Conservation (phyloP, 225 moss, liverwort and hornwort genomes). For the Pseudoscleropodium purum region DNA sequence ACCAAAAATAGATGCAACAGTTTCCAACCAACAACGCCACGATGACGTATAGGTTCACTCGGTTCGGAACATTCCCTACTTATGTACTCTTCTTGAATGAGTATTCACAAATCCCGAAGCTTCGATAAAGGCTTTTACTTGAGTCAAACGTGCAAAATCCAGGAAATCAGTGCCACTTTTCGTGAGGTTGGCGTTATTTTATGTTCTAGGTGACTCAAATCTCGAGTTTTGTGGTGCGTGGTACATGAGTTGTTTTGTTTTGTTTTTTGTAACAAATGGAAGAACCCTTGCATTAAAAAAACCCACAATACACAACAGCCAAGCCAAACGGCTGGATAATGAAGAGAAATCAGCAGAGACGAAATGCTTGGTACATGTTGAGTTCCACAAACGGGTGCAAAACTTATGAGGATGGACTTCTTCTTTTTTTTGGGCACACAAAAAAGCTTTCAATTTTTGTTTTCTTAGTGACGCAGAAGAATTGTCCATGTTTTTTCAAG, state of each 20-base stretch:
- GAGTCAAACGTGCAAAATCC: neutral
- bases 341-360: no score
- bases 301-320: no score
- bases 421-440: no score
- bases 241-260: no score
- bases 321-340: no score
- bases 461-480: neutral
- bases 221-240: neutral
- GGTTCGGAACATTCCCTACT: neutral
- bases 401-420: neutral
- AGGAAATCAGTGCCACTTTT: neutral
- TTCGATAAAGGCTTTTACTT: neutral
- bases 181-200: neutral
- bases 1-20: neutral
- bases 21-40: neutral
- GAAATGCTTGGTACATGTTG: neutral
- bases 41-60: neutral
- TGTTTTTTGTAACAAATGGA: no score
- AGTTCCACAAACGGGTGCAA: neutral
- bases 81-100: neutral
- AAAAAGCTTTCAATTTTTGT: neutral
- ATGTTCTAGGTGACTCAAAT: neutral
- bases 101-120: no score
- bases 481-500: neutral
- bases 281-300: no score